Evolutionary conservation across 2,329 filamentous ascomycete species (phyloP).

Genomic region (Aspergillus sp.): DNA sequence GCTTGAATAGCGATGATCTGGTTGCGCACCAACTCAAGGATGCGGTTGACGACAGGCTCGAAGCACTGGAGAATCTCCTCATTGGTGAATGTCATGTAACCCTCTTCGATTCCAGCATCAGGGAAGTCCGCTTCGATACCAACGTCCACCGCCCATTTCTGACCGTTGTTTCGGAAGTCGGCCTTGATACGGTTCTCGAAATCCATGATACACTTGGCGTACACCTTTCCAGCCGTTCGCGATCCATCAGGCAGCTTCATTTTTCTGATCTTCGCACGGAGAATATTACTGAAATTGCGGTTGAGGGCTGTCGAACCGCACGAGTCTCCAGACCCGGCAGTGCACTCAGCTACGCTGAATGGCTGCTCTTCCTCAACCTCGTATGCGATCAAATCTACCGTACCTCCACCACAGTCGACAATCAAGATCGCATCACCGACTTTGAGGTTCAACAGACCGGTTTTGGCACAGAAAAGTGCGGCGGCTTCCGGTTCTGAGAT

Average conservation of each 20-base stretch:
- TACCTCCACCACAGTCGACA: constrained; percentile 97
- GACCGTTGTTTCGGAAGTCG: constrained; percentile 97
- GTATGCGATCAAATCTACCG: constrained; percentile 97
- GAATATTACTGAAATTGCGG: constrained; percentile 96
- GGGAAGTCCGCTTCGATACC: constrained; percentile 98
- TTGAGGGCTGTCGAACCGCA: constrained; percentile 98
- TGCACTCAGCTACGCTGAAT: constrained; percentile 96
- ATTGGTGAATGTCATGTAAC: constrained; percentile 99
- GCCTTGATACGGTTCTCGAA: constrained; percentile 99
- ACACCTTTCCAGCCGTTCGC: constrained; percentile 95
- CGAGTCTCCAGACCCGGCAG: constrained; percentile 93
- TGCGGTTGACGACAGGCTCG: constrained; percentile 95
- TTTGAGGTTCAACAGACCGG: constrained; percentile 91
- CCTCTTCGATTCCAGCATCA: constrained; percentile 96
- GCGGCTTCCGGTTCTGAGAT: constrained; percentile 97
- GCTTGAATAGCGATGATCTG: constrained; percentile 99
- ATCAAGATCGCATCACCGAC: constrained; percentile 98
- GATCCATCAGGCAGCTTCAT: constrained; percentile 98
- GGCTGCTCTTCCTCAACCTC: constrained; percentile 97
- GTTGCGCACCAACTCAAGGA: constrained; percentile 92
- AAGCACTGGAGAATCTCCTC: constrained; percentile 99
- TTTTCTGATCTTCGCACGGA: constrained; percentile 96
- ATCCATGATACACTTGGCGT: constrained; percentile 99
- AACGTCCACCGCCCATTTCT: constrained; percentile 98
- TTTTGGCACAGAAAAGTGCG: constrained; percentile 96